A percentile compares a stretch with the other conserved stretches of the same genome.
These are phyloP conservation scores for Podosphaera leucotricha DNA, from an alignment of 2,329 filamentous ascomycete genomes.

Conservation along the genomic window DNA sequence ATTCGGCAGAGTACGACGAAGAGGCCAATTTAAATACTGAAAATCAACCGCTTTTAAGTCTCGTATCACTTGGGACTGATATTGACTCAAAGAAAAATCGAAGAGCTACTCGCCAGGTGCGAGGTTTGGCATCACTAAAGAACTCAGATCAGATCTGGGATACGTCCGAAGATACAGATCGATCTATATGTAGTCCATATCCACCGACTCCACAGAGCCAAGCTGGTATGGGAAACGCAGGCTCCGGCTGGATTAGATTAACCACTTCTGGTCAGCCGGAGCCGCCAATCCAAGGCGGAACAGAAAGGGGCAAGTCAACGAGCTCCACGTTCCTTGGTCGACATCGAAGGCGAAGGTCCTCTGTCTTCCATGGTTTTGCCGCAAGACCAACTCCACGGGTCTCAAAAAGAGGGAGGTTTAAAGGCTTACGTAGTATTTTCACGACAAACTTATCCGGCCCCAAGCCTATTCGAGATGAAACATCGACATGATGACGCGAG, in stretches of 20 bases:
- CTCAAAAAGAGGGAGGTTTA: constrained; percentile 8
- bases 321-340: neutral
- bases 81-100: neutral
- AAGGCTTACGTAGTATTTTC: neutral
- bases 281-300: neutral
- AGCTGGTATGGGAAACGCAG: neutral
- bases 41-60: constrained; percentile 12
- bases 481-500: neutral
- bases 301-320: neutral
- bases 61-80: constrained; percentile 11
- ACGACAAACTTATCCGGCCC: neutral
- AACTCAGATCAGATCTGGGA: constrained; percentile 71
- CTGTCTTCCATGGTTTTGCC: constrained; percentile 36
- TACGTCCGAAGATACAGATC: constrained; percentile 50
- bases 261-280: neutral
- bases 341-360: constrained; percentile 29
- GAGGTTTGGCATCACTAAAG: constrained; percentile 17
- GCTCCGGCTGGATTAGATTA: neutral
- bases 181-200: constrained; percentile 14
- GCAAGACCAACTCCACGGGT: constrained; percentile 19
- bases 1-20: constrained; percentile 23
- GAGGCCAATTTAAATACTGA: constrained; percentile 13
- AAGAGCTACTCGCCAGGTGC: constrained; percentile 7
- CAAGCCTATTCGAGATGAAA: neutral
- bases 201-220: neutral